Base-by-base conservation (phyloP, 371 early-diverging fungal species). In the Apophysomyces sp. region DNA sequence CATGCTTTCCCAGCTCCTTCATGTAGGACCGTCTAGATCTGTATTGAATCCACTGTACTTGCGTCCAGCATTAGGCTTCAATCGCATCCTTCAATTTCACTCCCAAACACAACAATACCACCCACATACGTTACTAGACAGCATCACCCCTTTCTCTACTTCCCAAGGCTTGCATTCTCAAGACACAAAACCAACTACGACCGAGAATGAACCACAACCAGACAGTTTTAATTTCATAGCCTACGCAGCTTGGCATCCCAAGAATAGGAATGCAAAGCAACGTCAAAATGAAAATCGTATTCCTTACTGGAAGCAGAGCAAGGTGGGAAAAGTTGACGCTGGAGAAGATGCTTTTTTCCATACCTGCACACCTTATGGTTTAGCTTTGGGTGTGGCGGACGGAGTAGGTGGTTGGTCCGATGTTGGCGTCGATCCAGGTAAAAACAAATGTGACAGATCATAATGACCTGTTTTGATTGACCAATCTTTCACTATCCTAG, bases 301-400 rank as follows among this genome's bases (percentile, higher is more conserved):
- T 11, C 78, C 81, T 18, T 81, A 81, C 39, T 81, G 81, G 81
- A 81, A 81, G 61, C 74, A 71, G 24, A 39, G 30, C 27, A 62
- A 72, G 36, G 73, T 74, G 0, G 86, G 83, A 21, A 88, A 88
- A 53, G 89, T 89, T 4, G 87, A 89, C 71, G 87, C 89, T 31
- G 89, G 89, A 26, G 89, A 87, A 60, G 89, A 89, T 68, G 89
- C 89, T 15, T 87, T 87, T 61, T 89, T 87, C 57, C 82, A 85
- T 57, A 84, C 84, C 9, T 76, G 65, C 16, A 87, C 86, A 16
- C 82, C 83, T 3, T 73, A 77, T 29, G 81, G 86, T 16, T 70
- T 86, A 28, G 85, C 86, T 6, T 62, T 86, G 24, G 89, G 89
- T 58, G 86, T 89, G 7, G 89, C 89, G 0, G 89, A 89, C 62